phyloP scores from a whole-genome alignment of 139 green algal species.

The Micromonas pusilla region DNA sequence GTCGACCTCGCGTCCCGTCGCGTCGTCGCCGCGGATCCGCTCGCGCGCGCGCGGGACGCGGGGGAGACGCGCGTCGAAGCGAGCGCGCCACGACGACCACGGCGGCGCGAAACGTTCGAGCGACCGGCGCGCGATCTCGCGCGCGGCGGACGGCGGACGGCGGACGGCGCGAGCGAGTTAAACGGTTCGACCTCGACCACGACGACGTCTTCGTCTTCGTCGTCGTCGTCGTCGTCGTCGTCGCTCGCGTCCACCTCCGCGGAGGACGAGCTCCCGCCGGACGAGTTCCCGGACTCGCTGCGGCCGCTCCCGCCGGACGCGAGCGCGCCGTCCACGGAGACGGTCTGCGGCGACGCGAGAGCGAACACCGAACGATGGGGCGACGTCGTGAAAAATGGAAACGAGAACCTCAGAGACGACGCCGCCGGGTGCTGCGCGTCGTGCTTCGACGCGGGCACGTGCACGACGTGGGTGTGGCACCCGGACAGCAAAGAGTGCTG shows the following conservation, averaged over 20 bases:
- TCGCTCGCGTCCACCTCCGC: neutral
- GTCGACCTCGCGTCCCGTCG: too few species aligned
- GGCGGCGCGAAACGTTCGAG: too few species aligned
- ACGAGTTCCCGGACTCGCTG: neutral
- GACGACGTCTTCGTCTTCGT: neutral
- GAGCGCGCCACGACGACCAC: too few species aligned
- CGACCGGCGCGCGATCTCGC: too few species aligned
- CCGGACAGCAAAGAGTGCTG: slow-evolving; percentile 21
- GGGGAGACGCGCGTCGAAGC: too few species aligned
- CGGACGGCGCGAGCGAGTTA: too few species aligned
- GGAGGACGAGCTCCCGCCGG: neutral
- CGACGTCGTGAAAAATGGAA: slow-evolving; percentile 25
- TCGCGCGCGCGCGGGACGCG: too few species aligned
- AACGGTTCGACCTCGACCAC: too few species aligned
- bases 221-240: neutral
- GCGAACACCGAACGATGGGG: slow-evolving; percentile 29
- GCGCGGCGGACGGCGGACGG: too few species aligned
- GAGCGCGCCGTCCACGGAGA: neutral
- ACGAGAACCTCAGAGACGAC: neutral
- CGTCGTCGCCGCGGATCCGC: too few species aligned
- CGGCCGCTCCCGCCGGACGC: neutral
- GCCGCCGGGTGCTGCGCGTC: slow-evolving; percentile 19
- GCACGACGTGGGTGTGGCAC: slow-evolving; percentile 26
- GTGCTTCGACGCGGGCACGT: slow-evolving; percentile 3
- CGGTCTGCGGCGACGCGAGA: slow-evolving; percentile 1